Evolutionary conservation across 345 rosid species (phyloP), one percentile per base, ranked within the genome.

Genomic region (Linum tenue): DNA sequence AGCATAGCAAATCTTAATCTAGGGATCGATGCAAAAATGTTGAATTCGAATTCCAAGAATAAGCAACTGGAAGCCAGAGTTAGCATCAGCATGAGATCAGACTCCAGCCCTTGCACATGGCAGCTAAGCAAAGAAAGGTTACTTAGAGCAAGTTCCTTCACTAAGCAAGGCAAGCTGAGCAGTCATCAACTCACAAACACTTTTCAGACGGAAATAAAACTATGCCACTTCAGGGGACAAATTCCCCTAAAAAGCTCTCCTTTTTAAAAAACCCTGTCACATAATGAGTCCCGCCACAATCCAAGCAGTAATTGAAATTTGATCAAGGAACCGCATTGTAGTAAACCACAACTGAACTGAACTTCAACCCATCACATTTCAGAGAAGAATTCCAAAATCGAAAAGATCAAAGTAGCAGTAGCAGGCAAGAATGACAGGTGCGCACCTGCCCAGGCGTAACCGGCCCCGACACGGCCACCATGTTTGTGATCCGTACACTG

Each of bases 371-470:
- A 41, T 41, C 6, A 4, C 44, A 41, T 4, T 41, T 41, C 44
- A 37, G 36, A 17, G 2, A 15, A 59, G 62, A 7, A 15, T 7
- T 1, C 16, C 22, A 71, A n/a, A 9, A 43, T 63, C 16, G 31
- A 17, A 2, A 15, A 44, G 48, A 64, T 22, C 31, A 22, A 22
- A 22, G 31, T 22, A 22, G 31, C 31, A 22, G 31, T 22, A 22
- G 31, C 31, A 22, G 31, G 31, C 31, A 22, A 22, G 31, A 22
- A 22, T 22, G 31, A 22, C 31, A 22, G 31, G 44, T 59, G 16
- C 55, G 67, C 48, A 92, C 98, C 96, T 82, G 91, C 44, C 97
- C 96, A 73, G 96, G 90, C 75, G 98, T 81, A 53, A 92, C 81
- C 17, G 85, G 80, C 65, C 79, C 88, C 64, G 77, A 76, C 72